Conservation (phyloP, 176 grass and related monocot species). For the Aegilops umbellulata region DNA sequence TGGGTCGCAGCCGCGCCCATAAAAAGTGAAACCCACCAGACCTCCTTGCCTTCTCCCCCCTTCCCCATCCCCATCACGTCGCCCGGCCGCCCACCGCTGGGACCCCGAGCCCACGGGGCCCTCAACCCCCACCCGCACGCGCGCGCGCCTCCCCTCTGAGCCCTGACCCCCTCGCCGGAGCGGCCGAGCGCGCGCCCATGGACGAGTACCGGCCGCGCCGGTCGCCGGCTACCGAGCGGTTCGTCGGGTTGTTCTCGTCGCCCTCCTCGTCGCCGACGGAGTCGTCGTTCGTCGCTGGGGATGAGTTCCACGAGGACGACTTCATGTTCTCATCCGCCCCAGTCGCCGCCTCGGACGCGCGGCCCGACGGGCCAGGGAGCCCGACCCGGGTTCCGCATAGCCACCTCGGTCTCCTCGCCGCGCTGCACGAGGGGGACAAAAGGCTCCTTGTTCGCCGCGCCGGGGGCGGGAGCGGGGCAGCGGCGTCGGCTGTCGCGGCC, state of each 20-base stretch:
- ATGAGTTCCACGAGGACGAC: slow-evolving; percentile 53
- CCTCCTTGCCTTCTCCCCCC: background rate
- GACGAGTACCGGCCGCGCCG: slow-evolving; percentile 43
- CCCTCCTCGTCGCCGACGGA: slow-evolving; percentile 57
- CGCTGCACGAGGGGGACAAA: slow-evolving; percentile 50
- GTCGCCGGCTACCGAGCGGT: slow-evolving; percentile 48
- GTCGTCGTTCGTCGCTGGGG: slow-evolving; percentile 37
- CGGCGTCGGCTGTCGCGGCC: background rate
- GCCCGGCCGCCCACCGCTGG: slow-evolving; percentile 6
- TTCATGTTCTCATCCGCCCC: slow-evolving; percentile 44
- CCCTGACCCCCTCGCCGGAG: background rate
- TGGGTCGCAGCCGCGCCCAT: slow-evolving; percentile 13
- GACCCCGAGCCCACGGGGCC: background rate
- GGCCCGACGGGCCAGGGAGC: background rate
- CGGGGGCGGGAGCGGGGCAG: background rate
- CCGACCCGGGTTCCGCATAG: slow-evolving; percentile 22
- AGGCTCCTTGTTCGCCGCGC: slow-evolving; percentile 38
- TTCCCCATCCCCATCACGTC: background rate
- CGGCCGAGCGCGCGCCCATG: slow-evolving; percentile 22
- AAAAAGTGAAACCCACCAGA: slow-evolving; percentile 41
- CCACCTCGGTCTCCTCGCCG: slow-evolving; percentile 53
- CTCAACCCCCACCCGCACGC: slow-evolving; percentile 16
- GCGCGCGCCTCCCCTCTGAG: slow-evolving; percentile 20
- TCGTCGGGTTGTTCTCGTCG: slow-evolving; percentile 56
- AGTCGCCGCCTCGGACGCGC: background rate